Conservation (phyloP, 2,329 filamentous ascomycete genomes). For the Trichoderma koningii region DNA sequence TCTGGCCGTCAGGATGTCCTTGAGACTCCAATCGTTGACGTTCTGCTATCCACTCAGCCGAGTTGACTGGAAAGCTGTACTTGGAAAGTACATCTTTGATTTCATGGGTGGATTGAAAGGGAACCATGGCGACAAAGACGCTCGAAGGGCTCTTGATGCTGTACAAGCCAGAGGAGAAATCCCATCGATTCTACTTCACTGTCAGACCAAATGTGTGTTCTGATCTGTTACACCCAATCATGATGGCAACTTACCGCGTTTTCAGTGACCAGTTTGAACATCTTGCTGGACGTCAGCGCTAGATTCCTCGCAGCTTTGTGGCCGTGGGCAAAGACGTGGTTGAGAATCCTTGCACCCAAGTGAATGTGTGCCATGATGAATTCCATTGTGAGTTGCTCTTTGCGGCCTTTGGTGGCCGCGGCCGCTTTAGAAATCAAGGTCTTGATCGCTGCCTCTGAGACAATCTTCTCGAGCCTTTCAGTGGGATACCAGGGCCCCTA, state of each 20-base stretch:
- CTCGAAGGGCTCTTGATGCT: conserved; percentile 29
- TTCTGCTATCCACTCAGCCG: not conserved
- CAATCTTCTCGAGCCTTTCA: not conserved
- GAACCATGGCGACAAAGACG: conserved; percentile 35
- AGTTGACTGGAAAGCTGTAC: conserved; percentile 25
- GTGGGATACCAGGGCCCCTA: conserved; percentile 14
- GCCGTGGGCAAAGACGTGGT: conserved; percentile 32
- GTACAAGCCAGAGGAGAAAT: conserved; percentile 32
- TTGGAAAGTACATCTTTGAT: not conserved
- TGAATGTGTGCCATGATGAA: conserved; percentile 15
- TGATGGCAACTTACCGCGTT: conserved; percentile 32
- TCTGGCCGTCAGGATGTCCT: not conserved
- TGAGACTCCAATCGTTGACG: not conserved
- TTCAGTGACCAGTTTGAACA: conserved; percentile 33
- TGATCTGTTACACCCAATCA: not conserved
- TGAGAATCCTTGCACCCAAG: conserved; percentile 30
- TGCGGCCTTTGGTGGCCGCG: not conserved
- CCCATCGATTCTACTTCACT: conserved; percentile 35
- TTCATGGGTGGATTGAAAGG: conserved; percentile 33
- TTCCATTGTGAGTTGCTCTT: not conserved
- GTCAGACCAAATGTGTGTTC: not conserved
- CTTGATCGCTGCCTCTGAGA: not conserved
- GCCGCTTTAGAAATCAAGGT: not conserved
- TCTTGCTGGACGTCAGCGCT: conserved; percentile 31
- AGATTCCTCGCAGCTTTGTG: conserved; percentile 32